Evolutionary conservation across 169 alveolate species (phyloP).

Genomic region (Plasmodium cynomolgi): DNA sequence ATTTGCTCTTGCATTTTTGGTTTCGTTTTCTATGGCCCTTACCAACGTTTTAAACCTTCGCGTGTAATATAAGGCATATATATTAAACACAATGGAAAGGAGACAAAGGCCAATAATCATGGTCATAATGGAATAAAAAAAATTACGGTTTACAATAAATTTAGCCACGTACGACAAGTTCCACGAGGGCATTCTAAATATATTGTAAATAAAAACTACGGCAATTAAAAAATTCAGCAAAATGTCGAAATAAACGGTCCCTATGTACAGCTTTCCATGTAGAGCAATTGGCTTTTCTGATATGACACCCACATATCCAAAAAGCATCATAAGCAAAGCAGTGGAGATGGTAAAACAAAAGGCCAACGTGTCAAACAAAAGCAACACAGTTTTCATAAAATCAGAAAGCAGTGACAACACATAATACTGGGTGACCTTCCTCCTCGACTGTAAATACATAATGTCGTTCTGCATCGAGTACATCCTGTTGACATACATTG

Average conservation of each 20-base stretch:
- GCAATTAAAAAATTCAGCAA: constrained; percentile 42
- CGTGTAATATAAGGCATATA: constrained; percentile 12
- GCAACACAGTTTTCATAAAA: constrained; percentile 31
- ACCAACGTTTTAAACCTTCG: constrained; percentile 23
- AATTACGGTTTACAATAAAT: constrained; percentile 5
- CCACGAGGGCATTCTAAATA: not conserved
- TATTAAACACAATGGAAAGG: constrained; percentile 34
- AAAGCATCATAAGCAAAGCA: constrained; percentile 33
- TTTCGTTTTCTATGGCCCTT: not conserved
- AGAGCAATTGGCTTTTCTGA: constrained; percentile 7
- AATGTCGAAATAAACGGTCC: constrained; percentile 10
- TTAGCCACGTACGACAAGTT: not conserved
- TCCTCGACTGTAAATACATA: constrained; percentile 13
- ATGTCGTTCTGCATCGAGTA: constrained; percentile 5
- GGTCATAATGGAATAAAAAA: constrained; percentile 18
- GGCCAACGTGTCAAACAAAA: constrained; percentile 18
- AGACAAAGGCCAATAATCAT: constrained; percentile 9
- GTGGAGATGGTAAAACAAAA: not conserved
- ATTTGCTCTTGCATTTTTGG: not conserved
- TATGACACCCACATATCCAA: constrained; percentile 56
- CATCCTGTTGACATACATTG: constrained; percentile 2
- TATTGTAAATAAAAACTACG: not conserved
- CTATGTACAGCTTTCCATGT: constrained; percentile 15
- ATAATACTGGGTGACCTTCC: constrained; percentile 15
- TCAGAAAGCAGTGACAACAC: constrained; percentile 29